Conservation (phyloP, 768 basidiomycete genomes). For the Tulasnella sp. region DNA sequence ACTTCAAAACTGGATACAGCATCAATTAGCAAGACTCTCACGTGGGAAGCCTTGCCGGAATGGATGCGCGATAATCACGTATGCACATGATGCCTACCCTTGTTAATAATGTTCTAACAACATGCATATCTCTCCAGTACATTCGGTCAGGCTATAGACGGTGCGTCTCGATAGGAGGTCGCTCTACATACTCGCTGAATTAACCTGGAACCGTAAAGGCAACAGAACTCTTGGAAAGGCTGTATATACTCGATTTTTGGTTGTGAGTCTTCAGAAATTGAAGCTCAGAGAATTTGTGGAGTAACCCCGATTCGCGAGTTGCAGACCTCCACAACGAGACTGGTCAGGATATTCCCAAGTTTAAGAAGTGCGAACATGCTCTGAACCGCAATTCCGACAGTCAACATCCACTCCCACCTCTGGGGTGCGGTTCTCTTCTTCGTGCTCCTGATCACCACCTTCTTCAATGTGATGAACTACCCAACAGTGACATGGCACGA, state of each 20-base stretch:
- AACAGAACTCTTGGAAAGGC: constrained; percentile 45
- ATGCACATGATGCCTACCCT: not conserved
- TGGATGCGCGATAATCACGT: constrained; percentile 56
- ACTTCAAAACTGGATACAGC: not conserved
- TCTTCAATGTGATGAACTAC: constrained; percentile 41
- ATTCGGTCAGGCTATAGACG: constrained; percentile 59
- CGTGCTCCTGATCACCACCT: constrained; percentile 44
- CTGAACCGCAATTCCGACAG: constrained; percentile 29
- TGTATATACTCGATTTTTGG: constrained; percentile 53
- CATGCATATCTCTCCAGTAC: constrained; percentile 39
- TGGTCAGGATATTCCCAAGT: constrained; percentile 30
- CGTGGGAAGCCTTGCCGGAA: constrained; percentile 49
- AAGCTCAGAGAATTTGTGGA: not conserved
- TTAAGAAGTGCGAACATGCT: constrained; percentile 5
- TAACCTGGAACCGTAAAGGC: constrained; percentile 44
- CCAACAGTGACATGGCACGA: constrained; percentile 51
- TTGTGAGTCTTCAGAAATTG: constrained; percentile 36
- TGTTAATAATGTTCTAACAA: not conserved
- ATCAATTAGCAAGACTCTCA: constrained; percentile 26
- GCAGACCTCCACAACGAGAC: constrained; percentile 73
- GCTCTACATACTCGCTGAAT: constrained; percentile 1
- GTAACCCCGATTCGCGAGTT: not conserved
- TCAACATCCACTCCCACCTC: constrained; percentile 80
- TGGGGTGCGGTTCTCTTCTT: constrained; percentile 54
- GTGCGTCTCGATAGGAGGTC: constrained; percentile 31